Evolutionary conservation across 2,329 filamentous ascomycete species (phyloP).

Genomic region (Talaromyces sp.): DNA sequence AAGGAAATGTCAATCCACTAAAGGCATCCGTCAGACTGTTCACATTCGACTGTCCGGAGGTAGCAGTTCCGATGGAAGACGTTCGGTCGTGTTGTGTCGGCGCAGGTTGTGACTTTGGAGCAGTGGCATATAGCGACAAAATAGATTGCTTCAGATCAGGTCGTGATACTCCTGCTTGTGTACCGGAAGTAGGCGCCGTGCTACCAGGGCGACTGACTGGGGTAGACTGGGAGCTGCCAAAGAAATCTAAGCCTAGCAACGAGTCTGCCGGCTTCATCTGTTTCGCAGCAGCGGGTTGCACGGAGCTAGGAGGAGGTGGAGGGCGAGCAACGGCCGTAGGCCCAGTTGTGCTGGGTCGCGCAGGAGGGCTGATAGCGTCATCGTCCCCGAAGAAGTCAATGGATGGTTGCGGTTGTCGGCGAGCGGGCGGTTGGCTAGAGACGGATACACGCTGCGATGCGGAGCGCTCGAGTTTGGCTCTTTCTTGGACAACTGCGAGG

Average conservation of each 20-base stretch:
- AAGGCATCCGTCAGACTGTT: slow-evolving; percentile 81
- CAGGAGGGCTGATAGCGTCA: slow-evolving; percentile 60
- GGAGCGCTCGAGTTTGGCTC: slow-evolving; percentile 65
- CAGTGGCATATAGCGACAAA: slow-evolving; percentile 85
- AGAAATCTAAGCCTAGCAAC: slow-evolving; percentile 86
- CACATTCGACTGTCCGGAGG: slow-evolving; percentile 49
- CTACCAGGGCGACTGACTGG: slow-evolving; percentile 77
- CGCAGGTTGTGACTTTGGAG: slow-evolving; percentile 69
- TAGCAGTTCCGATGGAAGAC: slow-evolving; percentile 67
- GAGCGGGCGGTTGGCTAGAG: slow-evolving; percentile 46
- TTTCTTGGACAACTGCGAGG: slow-evolving; percentile 66
- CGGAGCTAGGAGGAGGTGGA: slow-evolving; percentile 60
- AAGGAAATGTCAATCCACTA: slow-evolving; percentile 63
- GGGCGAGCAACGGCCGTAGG: slow-evolving; percentile 57
- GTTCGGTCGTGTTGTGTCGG: slow-evolving; percentile 56
- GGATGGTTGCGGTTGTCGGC: slow-evolving; percentile 50
- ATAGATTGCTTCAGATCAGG: slow-evolving; percentile 98
- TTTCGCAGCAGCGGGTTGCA: slow-evolving; percentile 46
- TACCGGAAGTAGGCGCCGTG: slow-evolving; percentile 63
- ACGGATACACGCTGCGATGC: slow-evolving; percentile 50
- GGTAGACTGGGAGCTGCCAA: slow-evolving; percentile 68
- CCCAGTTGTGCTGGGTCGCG: slow-evolving; percentile 71
- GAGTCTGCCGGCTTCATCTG: slow-evolving; percentile 77
- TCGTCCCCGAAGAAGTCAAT: slow-evolving; percentile 80
- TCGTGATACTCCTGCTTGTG: slow-evolving; percentile 66